Evolutionary conservation across 305 asterid genomes (phyloP), one percentile per base, ranked within the genome.

Genomic region (Fraxinus baroniana): DNA sequence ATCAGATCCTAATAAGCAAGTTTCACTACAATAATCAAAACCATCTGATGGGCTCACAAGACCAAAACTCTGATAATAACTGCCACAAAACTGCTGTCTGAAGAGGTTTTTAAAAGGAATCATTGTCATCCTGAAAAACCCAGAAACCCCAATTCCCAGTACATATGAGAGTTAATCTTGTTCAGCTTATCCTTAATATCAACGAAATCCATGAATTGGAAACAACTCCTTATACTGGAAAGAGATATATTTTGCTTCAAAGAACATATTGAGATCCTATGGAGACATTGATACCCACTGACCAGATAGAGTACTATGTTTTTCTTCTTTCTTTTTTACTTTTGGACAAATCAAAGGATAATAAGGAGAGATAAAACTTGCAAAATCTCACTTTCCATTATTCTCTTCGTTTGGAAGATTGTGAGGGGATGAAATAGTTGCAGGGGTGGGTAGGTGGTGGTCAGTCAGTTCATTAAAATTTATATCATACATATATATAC

Each of bases 401-500:
- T 93, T 89, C 93, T 90, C 90, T 87, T 89, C 70, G 88, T 91
- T 92, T 94, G 97, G 97, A 90, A 90, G 93, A 78, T 90, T 91
- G 92, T 90, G 92, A 78, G 77, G 71, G 24, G 75, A 83, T 81
- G 87, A 70, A 86, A 82, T 79, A 81, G 82, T 86, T 79, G 74
- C 57, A 52, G 62, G 76, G 36, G 66, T 71, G 79, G 87, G 85
- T 52, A 86, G 89, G 87, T 86, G 97, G 94, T 88, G 91, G 91
- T 85, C 84, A 83, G 93, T 90, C 98, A 85, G 89, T n/a, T n/a
- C n/a, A 83, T 78, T 66, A 79, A 44, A 83, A 80, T 82, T 79
- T 85, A 74, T 83, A 78, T 76, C 39, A 17, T 52, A 52, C 5
- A 17, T 52, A 17, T 52, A 52, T 5, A 52, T 39, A 39, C 46